A percentile compares a stretch with the other conserved stretches of the same genome.
Evolutionary conservation across 2,329 filamentous ascomycete species (phyloP).

Genomic region (Aaosphaeria arxii): DNA sequence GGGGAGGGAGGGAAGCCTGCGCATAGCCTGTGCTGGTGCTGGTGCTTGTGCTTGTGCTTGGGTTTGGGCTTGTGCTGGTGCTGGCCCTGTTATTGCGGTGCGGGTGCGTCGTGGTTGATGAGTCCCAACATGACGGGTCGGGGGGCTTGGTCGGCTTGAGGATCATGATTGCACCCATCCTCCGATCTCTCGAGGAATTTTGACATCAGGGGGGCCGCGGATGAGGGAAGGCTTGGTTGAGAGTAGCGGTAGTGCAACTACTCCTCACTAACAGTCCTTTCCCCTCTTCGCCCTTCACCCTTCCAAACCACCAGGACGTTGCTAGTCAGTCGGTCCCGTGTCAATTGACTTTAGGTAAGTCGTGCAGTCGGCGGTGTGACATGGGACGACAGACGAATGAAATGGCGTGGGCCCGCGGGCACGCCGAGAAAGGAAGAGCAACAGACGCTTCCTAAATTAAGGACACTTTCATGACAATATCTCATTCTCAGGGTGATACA

Average conservation of each 20-base stretch:
- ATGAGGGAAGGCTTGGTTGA: conserved; percentile 17
- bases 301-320: conserved; percentile 14
- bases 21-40: conserved; percentile 4
- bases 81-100: conserved; percentile 8
- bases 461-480: too few relatives aligned
- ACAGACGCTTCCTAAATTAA: too few relatives aligned
- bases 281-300: neutral
- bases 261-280: too few relatives aligned
- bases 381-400: conserved; percentile 11
- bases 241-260: too few relatives aligned
- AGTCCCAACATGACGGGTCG: conserved; percentile 30
- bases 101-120: conserved; percentile 5
- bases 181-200: conserved; percentile 11
- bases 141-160: conserved; percentile 28
- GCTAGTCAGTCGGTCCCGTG: conserved; percentile 17
- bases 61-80: conserved; percentile 2
- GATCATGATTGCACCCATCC: conserved; percentile 15
- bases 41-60: neutral
- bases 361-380: conserved; percentile 25
- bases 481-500: too few relatives aligned
- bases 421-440: conserved; percentile 13
- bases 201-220: conserved; percentile 11
- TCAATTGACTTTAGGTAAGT: conserved; percentile 6
- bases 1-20: conserved; percentile 1
- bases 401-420: conserved; percentile 17